Evolutionary conservation across 306 rosid species (phyloP), one percentile per base, ranked within the genome.

Genomic region (Quercus alba): DNA sequence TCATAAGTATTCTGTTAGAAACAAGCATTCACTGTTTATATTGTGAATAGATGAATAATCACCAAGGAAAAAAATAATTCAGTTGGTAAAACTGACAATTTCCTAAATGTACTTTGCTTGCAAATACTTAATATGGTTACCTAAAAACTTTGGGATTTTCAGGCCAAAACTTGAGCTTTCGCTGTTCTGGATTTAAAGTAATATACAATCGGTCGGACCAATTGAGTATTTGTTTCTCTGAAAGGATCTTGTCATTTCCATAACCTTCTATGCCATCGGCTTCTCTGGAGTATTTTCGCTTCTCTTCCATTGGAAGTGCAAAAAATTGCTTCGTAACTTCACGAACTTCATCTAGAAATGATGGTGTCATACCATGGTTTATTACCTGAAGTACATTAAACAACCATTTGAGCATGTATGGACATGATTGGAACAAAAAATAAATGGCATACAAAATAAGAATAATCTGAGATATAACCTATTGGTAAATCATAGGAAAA

Each of bases 161-260:
- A 1, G 97, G 97, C 97, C 97, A 92, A 75, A 75, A 19, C 69
- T 85, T 61, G 75, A 84, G 85, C 38, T 76, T 86, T 55, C 92
- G 88, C 25, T 83, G 77, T 77, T 87, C 70, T 31, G 98, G 98
- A 17, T 77, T 71, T 6, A 91, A 86, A 1, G 23, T 41, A 9
- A 91, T 84, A 80, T 81, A 88, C 56, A 94, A 13, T 52, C 94
- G 84, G 52, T 90, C 93, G 18, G 75, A 83, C 94, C 98, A 94
- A 26, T 94, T 94, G 44, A 94, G 91, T 31, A 63, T 87, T 84
- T 91, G 92, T 1, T 85, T 57, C 20, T 82, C 69, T 14, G 86
- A 79, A 44, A 73, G 75, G 25, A 87, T 78, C 18, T 31, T 23
- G 80, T 88, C 90, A 20, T 73, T 85, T 61, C 93, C 91, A 81